phyloP scores from a whole-genome alignment of 2,329 filamentous ascomycete genomes.

The Ophiostoma angusticollis region DNA sequence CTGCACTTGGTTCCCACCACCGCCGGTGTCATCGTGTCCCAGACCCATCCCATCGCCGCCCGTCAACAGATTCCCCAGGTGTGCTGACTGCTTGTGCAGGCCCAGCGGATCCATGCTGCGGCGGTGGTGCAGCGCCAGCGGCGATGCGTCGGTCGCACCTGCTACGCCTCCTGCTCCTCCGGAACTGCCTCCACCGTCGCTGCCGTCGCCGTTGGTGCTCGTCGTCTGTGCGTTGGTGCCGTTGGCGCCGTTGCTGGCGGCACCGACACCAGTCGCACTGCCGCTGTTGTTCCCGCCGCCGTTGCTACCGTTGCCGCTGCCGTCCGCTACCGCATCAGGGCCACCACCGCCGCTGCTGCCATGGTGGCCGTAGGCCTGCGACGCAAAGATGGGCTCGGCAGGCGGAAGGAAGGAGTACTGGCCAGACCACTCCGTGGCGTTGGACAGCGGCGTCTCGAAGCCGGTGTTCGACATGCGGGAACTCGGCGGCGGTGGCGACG shows the following conservation, averaged over 20 bases:
- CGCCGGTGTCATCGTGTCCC: too few species aligned
- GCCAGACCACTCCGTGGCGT: slow-evolving; percentile 44
- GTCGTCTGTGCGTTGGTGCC: slow-evolving; percentile 21
- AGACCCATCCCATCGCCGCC: too few species aligned
- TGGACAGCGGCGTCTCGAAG: slow-evolving; percentile 38
- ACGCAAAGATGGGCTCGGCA: slow-evolving; percentile 29
- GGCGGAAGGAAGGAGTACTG: slow-evolving; percentile 39
- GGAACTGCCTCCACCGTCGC: slow-evolving; percentile 15
- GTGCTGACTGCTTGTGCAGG: slow-evolving; percentile 26
- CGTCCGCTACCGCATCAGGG: not conserved
- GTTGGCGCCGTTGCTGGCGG: slow-evolving; percentile 1
- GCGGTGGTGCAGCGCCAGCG: slow-evolving; percentile 21
- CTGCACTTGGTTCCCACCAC: too few species aligned
- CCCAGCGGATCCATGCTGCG: slow-evolving; percentile 28
- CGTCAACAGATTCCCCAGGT: too few species aligned
- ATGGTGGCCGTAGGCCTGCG: slow-evolving; percentile 32
- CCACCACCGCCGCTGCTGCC: slow-evolving; percentile 23
- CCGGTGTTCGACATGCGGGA: slow-evolving; percentile 44
- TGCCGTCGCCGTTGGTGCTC: slow-evolving; percentile 24
- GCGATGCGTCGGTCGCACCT: slow-evolving; percentile 17
- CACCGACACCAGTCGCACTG: not conserved
- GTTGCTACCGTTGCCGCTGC: not conserved
- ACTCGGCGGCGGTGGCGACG: slow-evolving; percentile 13
- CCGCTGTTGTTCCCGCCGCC: not conserved
- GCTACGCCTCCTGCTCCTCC: not conserved